These are phyloP conservation scores for Lepiota brunneoincarnata DNA, from an alignment of 768 basidiomycete genomes.

Conservation along the genomic window DNA sequence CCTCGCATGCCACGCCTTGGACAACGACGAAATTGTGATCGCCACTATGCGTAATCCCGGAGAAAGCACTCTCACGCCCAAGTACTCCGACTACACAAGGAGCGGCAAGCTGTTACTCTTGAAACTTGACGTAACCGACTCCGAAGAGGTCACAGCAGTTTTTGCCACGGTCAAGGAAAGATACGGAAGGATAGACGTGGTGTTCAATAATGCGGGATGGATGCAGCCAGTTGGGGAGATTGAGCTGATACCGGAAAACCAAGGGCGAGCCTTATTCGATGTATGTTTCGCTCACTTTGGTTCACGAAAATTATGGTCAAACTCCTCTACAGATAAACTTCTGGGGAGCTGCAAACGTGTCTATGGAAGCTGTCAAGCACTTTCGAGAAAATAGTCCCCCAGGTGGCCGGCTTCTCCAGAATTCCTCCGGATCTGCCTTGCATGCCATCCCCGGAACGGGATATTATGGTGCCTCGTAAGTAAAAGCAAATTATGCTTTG, in stretches of 20 bases:
- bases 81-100: slow-evolving; percentile 19
- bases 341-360: slow-evolving; percentile 33
- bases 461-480: slow-evolving; percentile 24
- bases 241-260: slow-evolving; percentile 33
- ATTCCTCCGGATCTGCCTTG: slow-evolving; percentile 30
- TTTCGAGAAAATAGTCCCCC: slow-evolving; percentile 39
- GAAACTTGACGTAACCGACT: slow-evolving; percentile 33
- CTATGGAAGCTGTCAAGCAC: slow-evolving; percentile 26
- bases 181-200: slow-evolving; percentile 34
- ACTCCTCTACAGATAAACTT: slow-evolving; percentile 20
- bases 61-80: slow-evolving; percentile 21
- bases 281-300: slow-evolving; percentile 14
- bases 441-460: slow-evolving; percentile 24
- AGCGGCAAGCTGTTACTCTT: slow-evolving; percentile 28
- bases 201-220: slow-evolving; percentile 36
- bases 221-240: slow-evolving; percentile 29
- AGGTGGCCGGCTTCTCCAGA: slow-evolving; percentile 37
- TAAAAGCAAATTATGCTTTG: background rate
- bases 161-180: slow-evolving; percentile 27
- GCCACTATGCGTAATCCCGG: slow-evolving; percentile 37
- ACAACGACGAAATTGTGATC: slow-evolving; percentile 35
- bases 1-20: slow-evolving; percentile 31
- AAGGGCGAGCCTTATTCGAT: slow-evolving; percentile 37
- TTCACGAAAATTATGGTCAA: background rate
- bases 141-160: slow-evolving; percentile 25